A percentile compares a stretch with the other conserved stretches of the same genome.
Evolutionary conservation across 2,329 filamentous ascomycete species (phyloP).

Genomic region (Fusarium haematococcum): DNA sequence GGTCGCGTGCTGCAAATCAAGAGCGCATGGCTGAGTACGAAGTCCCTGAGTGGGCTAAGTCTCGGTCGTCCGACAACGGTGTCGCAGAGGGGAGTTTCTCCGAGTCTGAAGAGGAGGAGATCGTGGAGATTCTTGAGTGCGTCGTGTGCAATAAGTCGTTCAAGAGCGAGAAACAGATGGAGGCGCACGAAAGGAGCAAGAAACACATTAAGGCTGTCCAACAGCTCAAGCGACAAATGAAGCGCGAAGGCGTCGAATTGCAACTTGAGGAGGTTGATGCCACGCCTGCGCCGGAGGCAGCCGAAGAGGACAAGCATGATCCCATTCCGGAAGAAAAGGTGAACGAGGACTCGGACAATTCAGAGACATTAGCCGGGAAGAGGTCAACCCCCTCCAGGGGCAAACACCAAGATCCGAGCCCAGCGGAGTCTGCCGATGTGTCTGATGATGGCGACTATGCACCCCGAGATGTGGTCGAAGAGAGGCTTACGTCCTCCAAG

Average conservation of each 20-base stretch:
- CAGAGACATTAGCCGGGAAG: background rate
- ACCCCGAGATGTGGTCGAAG: constrained; percentile 57
- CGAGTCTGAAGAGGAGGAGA: constrained; percentile 65
- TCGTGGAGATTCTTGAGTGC: constrained; percentile 76
- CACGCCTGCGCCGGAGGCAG: background rate
- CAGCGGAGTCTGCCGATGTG: constrained; percentile 22
- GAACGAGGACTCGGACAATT: background rate
- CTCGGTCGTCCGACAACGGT: constrained; percentile 64
- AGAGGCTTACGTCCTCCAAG: constrained; percentile 49
- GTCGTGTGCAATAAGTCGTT: constrained; percentile 83
- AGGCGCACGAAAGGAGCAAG: constrained; percentile 95
- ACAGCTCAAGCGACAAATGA: constrained; percentile 84
- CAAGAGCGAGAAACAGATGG: constrained; percentile 91
- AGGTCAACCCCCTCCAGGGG: background rate
- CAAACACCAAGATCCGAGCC: constrained; percentile 4
- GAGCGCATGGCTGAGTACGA: constrained; percentile 75
- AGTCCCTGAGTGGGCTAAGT: constrained; percentile 81
- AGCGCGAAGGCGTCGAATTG: constrained; percentile 77
- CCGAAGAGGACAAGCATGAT: background rate
- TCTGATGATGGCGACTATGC: constrained; percentile 60
- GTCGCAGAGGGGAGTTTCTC: constrained; percentile 71
- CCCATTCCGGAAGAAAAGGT: background rate
- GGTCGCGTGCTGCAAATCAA: constrained; percentile 83
- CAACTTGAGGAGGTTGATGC: constrained; percentile 52
- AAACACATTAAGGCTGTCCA: constrained; percentile 92